phyloP scores from a whole-genome alignment of 805 yeast species.

The Starmerella tilneyi region DNA sequence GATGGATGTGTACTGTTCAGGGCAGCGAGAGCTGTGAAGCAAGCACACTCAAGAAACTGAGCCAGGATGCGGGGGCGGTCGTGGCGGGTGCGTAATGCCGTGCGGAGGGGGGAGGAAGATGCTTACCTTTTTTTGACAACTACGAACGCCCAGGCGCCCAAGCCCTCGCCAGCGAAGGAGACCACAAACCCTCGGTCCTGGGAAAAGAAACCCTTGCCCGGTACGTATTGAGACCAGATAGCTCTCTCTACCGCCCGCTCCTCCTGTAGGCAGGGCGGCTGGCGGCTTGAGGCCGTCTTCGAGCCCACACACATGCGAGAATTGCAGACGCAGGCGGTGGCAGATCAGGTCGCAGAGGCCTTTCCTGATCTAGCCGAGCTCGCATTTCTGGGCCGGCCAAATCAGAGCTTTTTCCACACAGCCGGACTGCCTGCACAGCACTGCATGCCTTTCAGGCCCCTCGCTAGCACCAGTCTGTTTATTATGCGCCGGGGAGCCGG shows the following conservation, averaged over 20 bases:
- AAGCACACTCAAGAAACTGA: background rate
- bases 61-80: background rate
- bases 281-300: background rate
- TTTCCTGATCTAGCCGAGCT: no score
- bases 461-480: no score
- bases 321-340: no score
- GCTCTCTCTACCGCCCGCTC: background rate
- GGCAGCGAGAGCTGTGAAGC: constrained; percentile 2
- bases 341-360: no score
- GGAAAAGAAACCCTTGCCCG: no score
- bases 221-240: constrained; percentile 1
- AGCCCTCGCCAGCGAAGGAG: constrained; percentile 8
- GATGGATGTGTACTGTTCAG: no score
- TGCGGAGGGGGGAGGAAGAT: constrained; percentile 5
- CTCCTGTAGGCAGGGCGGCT: background rate
- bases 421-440: no score
- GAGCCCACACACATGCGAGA: no score
- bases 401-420: no score
- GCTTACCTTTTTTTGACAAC: constrained; percentile 8
- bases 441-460: no score
- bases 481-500: no score
- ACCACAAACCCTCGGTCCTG: constrained; percentile 8
- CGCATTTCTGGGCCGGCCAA: no score
- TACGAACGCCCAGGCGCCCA: constrained; percentile 8
- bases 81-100: constrained; percentile 1